Percentiles rank a stretch among this genome's conserved stretches.
Conservation (phyloP, 2,329 filamentous ascomycete genomes). For the Penicillium sp. region DNA sequence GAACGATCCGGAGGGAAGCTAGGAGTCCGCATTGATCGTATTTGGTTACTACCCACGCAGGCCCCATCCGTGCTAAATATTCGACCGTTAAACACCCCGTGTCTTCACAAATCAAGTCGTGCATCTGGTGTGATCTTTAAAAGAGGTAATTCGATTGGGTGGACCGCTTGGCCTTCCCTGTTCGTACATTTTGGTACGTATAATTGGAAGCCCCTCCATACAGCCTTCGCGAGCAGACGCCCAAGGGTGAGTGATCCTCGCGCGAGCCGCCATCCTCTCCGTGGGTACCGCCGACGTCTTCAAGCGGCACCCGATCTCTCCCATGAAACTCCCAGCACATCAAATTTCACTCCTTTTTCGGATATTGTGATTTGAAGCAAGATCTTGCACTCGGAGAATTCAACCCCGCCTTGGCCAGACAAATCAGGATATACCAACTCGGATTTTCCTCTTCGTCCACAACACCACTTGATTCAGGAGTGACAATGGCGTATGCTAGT, state of each 20-base stretch:
- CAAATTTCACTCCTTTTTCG: constrained; percentile 17
- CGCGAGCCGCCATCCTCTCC: constrained; percentile 24
- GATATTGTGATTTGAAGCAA: constrained; percentile 14
- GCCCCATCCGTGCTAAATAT: constrained; percentile 8
- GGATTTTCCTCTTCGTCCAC: constrained; percentile 14
- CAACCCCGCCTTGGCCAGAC: constrained; percentile 20
- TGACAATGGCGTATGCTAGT: constrained; percentile 34
- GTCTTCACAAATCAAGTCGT: constrained; percentile 5
- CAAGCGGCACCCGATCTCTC: constrained; percentile 27
- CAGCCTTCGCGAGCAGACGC: constrained; percentile 25
- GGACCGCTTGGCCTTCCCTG: constrained; percentile 18
- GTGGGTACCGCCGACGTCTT: constrained; percentile 21
- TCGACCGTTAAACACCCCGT: constrained; percentile 2
- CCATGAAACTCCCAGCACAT: constrained; percentile 26
- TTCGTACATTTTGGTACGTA: constrained; percentile 33
- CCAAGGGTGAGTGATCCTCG: constrained; percentile 25
- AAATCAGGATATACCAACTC: constrained; percentile 13
- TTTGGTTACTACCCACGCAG: constrained; percentile 12
- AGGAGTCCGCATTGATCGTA: constrained; percentile 14
- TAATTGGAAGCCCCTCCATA: constrained; percentile 26
- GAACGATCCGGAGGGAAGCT: constrained; percentile 12
- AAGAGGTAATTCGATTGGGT: constrained; percentile 8
- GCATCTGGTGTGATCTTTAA: constrained; percentile 3
- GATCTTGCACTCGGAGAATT: constrained; percentile 15
- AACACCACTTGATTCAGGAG: constrained; percentile 1